These are phyloP conservation scores for Phytopythium cucurbitacearum DNA, from an alignment of 352 stramenopile species.

Conservation along the genomic window DNA sequence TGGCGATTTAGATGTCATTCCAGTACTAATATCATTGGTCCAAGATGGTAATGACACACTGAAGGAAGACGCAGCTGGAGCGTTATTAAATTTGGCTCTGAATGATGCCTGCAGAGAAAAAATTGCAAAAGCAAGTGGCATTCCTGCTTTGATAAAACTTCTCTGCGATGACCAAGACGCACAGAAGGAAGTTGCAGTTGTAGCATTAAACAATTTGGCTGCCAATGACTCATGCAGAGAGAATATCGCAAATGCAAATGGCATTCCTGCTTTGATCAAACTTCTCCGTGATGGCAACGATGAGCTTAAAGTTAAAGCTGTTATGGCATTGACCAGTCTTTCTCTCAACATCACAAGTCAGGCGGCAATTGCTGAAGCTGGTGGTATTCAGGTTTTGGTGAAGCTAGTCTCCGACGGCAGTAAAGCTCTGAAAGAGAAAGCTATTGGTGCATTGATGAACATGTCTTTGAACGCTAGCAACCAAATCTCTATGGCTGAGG, in stretches of 20 bases:
- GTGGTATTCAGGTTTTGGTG: too few species aligned
- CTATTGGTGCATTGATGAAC: slow-evolving; percentile 1
- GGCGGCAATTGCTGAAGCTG: too few species aligned
- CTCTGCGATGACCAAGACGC: background rate
- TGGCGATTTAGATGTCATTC: background rate
- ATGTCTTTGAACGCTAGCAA: background rate
- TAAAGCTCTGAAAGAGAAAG: background rate
- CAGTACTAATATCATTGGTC: slow-evolving; percentile 6
- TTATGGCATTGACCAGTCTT: slow-evolving; percentile 8
- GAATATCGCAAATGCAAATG: too few species aligned
- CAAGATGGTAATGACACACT: background rate
- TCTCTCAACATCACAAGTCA: background rate
- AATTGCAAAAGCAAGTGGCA: too few species aligned
- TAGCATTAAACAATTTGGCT: slow-evolving; percentile 7
- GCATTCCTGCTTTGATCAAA: slow-evolving; percentile 2
- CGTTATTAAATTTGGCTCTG: slow-evolving; percentile 4
- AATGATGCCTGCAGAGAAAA: slow-evolving; percentile 4
- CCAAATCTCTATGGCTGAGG: too few species aligned
- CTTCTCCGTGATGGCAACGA: background rate
- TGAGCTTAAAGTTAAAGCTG: slow-evolving; percentile 8
- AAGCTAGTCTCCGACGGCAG: too few species aligned
- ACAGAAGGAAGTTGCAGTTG: slow-evolving; percentile 6
- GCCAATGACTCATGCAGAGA: slow-evolving; percentile 1
- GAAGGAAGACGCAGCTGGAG: slow-evolving; percentile 7
- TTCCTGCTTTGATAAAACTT: slow-evolving; percentile 2